Conservation (phyloP, 2,329 filamentous ascomycete species). For the Sphaerulina vaccinii region DNA sequence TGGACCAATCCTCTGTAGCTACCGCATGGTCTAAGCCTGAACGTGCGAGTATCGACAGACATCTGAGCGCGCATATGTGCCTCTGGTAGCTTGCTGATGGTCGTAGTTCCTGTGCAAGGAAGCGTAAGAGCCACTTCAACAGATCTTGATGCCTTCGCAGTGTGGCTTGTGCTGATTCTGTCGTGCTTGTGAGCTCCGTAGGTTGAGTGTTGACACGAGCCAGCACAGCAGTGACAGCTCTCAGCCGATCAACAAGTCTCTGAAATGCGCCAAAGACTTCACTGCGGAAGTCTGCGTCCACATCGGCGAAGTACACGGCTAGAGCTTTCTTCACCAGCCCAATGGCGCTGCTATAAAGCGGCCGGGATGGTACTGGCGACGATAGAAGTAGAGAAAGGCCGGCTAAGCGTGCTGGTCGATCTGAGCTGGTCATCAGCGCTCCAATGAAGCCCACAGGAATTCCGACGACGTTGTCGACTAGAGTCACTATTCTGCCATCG, state of each 20-base stretch:
- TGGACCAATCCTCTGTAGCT: constrained; percentile 41
- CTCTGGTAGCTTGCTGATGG: constrained; percentile 86
- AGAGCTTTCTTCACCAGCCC: constrained; percentile 64
- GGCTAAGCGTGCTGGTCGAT: constrained; percentile 64
- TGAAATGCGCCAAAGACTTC: constrained; percentile 74
- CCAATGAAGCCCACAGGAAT: constrained; percentile 48
- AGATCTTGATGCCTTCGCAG: constrained; percentile 48
- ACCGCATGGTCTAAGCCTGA: constrained; percentile 62
- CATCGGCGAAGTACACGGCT: constrained; percentile 72
- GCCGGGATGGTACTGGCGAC: constrained; percentile 70
- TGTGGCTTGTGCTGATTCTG: not conserved
- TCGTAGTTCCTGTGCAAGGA: constrained; percentile 70
- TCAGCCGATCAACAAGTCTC: constrained; percentile 72
- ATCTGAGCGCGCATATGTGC: constrained; percentile 77
- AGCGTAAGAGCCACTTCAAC: constrained; percentile 70
- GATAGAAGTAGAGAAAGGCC: constrained; percentile 77
- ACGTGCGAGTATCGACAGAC: constrained; percentile 64
- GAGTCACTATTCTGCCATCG: constrained; percentile 20
- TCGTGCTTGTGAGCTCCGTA: not conserved
- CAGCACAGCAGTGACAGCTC: constrained; percentile 62
- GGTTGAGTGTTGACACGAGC: constrained; percentile 11
- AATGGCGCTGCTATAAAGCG: constrained; percentile 65
- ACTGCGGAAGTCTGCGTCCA: constrained; percentile 81
- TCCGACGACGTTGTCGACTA: constrained; percentile 48
- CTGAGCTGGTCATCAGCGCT: constrained; percentile 39